A percentile compares a stretch with the other conserved stretches of the same genome.
phyloP scores from a whole-genome alignment of 192 early-diverging fungal species.

The Paraglomus occultum region DNA sequence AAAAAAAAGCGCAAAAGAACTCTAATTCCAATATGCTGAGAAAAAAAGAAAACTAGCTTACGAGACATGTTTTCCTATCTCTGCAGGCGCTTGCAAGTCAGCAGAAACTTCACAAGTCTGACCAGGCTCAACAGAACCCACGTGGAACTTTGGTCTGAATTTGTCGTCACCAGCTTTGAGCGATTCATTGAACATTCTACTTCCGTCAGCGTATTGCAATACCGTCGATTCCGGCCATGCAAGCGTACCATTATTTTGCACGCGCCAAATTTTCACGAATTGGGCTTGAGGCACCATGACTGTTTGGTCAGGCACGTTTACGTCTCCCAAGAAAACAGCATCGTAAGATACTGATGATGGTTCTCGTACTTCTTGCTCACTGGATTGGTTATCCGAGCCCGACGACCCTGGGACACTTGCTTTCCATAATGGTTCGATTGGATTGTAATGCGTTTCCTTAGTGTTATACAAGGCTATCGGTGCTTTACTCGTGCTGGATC shows the following conservation, averaged over 20 bases:
- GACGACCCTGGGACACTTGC: too few relatives aligned
- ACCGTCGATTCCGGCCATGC: constrained; percentile 59
- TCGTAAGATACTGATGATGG: background rate
- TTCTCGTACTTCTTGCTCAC: background rate
- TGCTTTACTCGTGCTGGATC: too few relatives aligned
- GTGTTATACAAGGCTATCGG: too few relatives aligned
- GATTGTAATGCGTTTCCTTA: too few relatives aligned
- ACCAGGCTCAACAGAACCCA: constrained; percentile 50
- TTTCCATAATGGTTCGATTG: too few relatives aligned
- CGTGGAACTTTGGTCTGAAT: constrained; percentile 33
- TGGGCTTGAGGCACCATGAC: constrained; percentile 47
- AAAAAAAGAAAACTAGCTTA: constrained; percentile 9
- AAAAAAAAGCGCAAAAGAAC: too few relatives aligned
- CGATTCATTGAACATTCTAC: constrained; percentile 44
- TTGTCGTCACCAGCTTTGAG: constrained; percentile 28
- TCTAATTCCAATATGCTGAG: background rate
- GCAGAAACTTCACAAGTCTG: constrained; percentile 58
- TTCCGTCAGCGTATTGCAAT: constrained; percentile 55
- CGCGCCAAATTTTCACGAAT: constrained; percentile 73
- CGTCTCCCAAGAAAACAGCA: constrained; percentile 61
- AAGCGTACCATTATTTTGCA: constrained; percentile 54
- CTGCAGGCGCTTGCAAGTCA: constrained; percentile 61
- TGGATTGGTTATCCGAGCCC: too few relatives aligned
- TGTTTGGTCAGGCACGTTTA: constrained; percentile 66
- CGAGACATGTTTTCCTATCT: constrained; percentile 57